Evolutionary conservation across 106 monocot genomes (phyloP).

Genomic region (Acanthochlamys bracteata): DNA sequence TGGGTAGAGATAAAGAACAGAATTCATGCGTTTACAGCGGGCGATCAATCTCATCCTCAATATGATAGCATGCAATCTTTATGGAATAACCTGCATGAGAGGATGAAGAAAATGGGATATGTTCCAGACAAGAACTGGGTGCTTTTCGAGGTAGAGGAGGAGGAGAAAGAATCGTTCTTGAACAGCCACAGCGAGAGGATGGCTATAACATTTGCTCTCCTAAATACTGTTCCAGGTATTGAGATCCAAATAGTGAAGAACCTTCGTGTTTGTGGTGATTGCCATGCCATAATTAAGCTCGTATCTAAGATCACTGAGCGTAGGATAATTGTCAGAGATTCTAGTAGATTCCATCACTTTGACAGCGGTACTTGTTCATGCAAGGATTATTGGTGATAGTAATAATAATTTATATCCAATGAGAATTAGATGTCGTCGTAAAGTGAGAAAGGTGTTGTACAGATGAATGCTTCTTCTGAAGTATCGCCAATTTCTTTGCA

Average conservation of each 20-base stretch:
- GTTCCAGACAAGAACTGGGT: conserved; percentile 9
- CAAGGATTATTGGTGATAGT: conserved; percentile 1
- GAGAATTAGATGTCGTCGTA: too few species aligned
- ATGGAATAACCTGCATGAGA: conserved; percentile 5
- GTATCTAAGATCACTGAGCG: conserved; percentile 4
- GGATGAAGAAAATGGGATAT: conserved; percentile 10
- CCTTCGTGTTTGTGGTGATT: conserved; percentile 11
- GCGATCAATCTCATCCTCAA: conserved; percentile 7
- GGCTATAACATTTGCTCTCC: conserved; percentile 3
- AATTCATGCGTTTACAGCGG: conserved; percentile 6
- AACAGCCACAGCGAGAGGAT: conserved; percentile 2
- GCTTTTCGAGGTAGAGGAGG: conserved; percentile 4
- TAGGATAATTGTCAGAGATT: conserved; percentile 5
- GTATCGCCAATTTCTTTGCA: too few species aligned
- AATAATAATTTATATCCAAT: too few species aligned
- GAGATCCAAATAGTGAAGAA: conserved; percentile 8
- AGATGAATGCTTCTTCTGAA: too few species aligned
- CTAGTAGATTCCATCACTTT: conserved; percentile 10
- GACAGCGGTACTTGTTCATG: conserved; percentile 4
- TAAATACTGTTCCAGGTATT: conserved; percentile 6
- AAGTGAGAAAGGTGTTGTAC: too few species aligned
- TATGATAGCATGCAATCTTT: not conserved
- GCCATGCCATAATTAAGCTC: not conserved
- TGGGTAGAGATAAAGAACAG: conserved; percentile 30
- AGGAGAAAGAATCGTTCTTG: conserved; percentile 11